These are phyloP conservation scores for Tolypocladium pustulatum DNA, from an alignment of 2,329 filamentous ascomycete genomes.

Conservation along the genomic window DNA sequence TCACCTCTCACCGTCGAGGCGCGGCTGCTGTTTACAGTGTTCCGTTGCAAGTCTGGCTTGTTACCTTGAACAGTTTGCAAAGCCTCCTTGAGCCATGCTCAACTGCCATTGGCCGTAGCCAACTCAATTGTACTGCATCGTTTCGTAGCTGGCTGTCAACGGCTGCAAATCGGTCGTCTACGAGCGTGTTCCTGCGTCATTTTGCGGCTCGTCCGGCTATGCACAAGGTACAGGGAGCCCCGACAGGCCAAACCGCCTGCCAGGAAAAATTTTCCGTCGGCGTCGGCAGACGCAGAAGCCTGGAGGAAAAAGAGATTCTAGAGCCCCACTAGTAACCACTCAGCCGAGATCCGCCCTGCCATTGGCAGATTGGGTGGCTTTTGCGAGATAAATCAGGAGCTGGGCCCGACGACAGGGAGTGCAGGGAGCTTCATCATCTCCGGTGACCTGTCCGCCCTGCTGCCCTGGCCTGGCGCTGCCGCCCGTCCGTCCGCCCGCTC, in stretches of 20 bases:
- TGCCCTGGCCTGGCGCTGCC: not conserved
- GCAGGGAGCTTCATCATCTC: not conserved
- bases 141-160: not conserved
- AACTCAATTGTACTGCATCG: not conserved
- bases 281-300: not conserved
- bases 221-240: not conserved
- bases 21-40: too few relatives aligned
- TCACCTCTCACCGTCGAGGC: not conserved
- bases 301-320: not conserved
- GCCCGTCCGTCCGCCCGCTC: not conserved
- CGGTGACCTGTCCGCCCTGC: not conserved
- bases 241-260: not conserved
- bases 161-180: not conserved
- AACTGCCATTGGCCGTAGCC: not conserved
- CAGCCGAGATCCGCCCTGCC: not conserved
- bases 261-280: not conserved
- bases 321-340: not conserved
- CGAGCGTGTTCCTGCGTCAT: not conserved
- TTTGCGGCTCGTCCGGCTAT: not conserved
- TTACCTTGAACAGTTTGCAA: too few relatives aligned
- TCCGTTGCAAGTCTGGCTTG: too few relatives aligned
- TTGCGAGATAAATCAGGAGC: not conserved
- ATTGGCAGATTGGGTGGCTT: slow-evolving; percentile 1
- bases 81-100: not conserved
- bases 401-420: not conserved